These are phyloP conservation scores for Geranomyces variabilis DNA, from an alignment of 192 early-diverging fungal genomes.

Conservation along the genomic window DNA sequence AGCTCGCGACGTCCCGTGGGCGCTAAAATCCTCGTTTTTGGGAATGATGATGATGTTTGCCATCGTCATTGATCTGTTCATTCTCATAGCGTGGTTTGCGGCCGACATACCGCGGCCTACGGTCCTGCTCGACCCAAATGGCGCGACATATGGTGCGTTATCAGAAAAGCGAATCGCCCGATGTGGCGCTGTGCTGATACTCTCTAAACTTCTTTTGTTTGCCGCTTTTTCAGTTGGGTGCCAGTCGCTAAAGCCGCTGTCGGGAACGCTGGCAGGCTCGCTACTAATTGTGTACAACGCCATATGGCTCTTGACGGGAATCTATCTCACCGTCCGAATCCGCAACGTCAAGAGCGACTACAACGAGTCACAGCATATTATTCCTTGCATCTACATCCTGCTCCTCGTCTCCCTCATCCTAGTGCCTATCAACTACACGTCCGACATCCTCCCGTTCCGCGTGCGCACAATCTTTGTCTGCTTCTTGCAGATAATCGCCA, in stretches of 20 bases:
- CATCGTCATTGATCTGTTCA: background rate
- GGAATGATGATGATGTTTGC: background rate
- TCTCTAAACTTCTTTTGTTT: background rate
- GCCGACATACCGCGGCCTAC: conserved; percentile 3
- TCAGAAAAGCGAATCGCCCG: too few relatives aligned
- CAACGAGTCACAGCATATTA: conserved; percentile 14
- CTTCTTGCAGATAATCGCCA: background rate
- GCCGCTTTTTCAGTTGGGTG: too few relatives aligned
- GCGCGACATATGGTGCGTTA: background rate
- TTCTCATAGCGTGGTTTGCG: conserved; percentile 7
- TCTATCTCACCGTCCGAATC: too few relatives aligned
- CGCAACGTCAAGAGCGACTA: too few relatives aligned
- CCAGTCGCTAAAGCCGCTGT: too few relatives aligned
- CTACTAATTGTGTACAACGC: too few relatives aligned
- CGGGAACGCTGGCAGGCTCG: too few relatives aligned
- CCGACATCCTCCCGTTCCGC: conserved; percentile 1
- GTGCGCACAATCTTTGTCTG: conserved; percentile 10
- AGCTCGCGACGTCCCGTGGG: background rate
- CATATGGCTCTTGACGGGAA: too few relatives aligned
- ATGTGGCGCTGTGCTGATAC: too few relatives aligned
- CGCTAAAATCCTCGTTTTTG: background rate
- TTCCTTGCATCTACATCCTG: conserved; percentile 15
- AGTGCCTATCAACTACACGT: conserved; percentile 8
- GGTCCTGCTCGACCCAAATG: background rate
- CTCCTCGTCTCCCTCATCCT: conserved; percentile 15